Conservation (phyloP, 768 basidiomycete genomes). For the Clitopilus passeckerianus region DNA sequence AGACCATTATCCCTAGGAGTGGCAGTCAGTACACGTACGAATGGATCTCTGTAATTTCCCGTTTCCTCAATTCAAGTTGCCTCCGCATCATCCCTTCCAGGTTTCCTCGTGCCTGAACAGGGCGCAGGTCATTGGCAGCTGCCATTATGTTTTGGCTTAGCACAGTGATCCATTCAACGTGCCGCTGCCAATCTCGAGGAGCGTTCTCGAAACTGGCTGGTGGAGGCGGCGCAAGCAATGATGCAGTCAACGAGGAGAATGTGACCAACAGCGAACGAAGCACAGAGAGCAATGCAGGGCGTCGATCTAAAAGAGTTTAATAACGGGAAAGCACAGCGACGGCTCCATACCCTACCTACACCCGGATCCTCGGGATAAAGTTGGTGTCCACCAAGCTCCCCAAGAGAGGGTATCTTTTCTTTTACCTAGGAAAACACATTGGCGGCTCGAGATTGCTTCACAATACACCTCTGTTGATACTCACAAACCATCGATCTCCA, state of each 20-base stretch:
- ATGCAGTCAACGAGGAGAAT: conserved; percentile 68
- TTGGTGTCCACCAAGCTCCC: conserved; percentile 75
- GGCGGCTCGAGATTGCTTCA: too few species aligned
- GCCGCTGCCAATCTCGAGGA: conserved; percentile 67
- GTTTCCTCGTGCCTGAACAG: conserved; percentile 81
- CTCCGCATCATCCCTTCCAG: conserved; percentile 79
- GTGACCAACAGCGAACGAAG: conserved; percentile 76
- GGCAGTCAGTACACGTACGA: conserved; percentile 37
- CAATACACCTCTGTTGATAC: conserved; percentile 19
- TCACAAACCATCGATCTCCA: conserved; percentile 88
- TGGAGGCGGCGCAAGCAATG: conserved; percentile 65
- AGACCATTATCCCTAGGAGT: background rate
- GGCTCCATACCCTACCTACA: conserved; percentile 39
- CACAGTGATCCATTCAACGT: conserved; percentile 77
- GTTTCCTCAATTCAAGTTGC: conserved; percentile 68
- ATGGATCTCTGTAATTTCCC: conserved; percentile 69
- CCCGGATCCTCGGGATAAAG: conserved; percentile 73
- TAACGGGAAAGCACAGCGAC: background rate
- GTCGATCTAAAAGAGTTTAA: conserved; percentile 49
- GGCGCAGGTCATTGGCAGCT: conserved; percentile 84
- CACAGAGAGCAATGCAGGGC: conserved; percentile 67
- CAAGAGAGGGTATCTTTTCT: conserved; percentile 77
- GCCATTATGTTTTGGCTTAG: conserved; percentile 87
- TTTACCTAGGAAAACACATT: conserved; percentile 50
- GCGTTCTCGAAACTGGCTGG: conserved; percentile 33